Evolutionary conservation across 2,329 filamentous ascomycete genomes (phyloP).

Genomic region (Aspergillus tanneri): DNA sequence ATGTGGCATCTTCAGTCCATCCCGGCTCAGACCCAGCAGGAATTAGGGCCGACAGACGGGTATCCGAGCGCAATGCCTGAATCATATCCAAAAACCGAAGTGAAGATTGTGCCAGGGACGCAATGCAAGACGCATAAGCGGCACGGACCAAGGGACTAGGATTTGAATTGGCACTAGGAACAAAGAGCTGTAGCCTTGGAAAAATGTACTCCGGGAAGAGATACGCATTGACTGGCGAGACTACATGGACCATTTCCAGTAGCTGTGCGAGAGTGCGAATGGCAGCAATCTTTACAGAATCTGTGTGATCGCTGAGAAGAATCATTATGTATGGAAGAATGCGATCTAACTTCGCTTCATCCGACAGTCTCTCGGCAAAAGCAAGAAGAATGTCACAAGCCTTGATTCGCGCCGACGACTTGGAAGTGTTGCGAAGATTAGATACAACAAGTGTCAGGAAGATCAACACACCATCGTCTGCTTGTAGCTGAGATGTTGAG

Average conservation of each 20-base stretch:
- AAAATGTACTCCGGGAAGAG: conserved; percentile 68
- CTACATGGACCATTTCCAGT: conserved; percentile 79
- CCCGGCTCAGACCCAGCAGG: conserved; percentile 73
- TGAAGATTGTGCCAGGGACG: conserved; percentile 82
- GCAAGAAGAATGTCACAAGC: conserved; percentile 90
- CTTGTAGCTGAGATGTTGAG: conserved; percentile 59
- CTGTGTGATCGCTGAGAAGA: conserved; percentile 75
- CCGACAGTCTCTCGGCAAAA: conserved; percentile 85
- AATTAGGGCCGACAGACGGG: conserved; percentile 72
- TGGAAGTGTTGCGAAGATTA: conserved; percentile 82
- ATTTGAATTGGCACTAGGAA: conserved; percentile 53
- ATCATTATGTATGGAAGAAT: conserved; percentile 87
- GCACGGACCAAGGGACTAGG: conserved; percentile 74
- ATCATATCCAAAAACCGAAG: conserved; percentile 86
- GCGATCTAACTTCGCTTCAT: conserved; percentile 92
- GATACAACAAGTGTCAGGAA: conserved; percentile 88
- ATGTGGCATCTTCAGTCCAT: conserved; percentile 64
- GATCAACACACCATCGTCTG: conserved; percentile 88
- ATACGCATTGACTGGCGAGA: conserved; percentile 71
- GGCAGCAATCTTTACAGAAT: conserved; percentile 81
- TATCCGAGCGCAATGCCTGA: conserved; percentile 79
- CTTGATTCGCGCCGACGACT: conserved; percentile 80
- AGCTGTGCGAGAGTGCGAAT: conserved; percentile 86
- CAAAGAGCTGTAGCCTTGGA: conserved; percentile 58
- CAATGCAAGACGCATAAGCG: conserved; percentile 89